These are phyloP conservation scores for Digitaria exilis DNA, from an alignment of 202 grass and related monocot species.

Conservation along the genomic window DNA sequence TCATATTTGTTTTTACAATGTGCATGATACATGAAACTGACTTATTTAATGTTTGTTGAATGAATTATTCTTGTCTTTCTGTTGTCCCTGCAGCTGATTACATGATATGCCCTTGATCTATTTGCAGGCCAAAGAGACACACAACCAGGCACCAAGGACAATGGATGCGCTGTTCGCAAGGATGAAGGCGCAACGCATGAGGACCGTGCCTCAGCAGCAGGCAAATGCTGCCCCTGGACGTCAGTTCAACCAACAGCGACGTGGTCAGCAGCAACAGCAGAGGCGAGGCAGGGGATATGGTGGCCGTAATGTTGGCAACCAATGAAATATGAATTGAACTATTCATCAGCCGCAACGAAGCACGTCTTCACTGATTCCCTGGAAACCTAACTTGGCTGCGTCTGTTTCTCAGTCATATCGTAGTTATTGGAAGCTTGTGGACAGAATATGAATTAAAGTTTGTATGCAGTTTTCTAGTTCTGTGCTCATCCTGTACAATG, in stretches of 20 bases:
- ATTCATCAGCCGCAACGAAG: neutral
- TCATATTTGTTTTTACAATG: neutral
- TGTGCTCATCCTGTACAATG: too few species aligned
- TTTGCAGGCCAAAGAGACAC: slow-evolving; percentile 43
- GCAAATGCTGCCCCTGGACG: slow-evolving; percentile 24
- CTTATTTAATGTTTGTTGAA: slow-evolving; percentile 1
- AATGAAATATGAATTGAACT: slow-evolving; percentile 35
- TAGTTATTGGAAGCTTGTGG: neutral
- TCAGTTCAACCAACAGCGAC: slow-evolving; percentile 48
- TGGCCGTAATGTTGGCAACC: slow-evolving; percentile 39
- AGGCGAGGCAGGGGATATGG: slow-evolving; percentile 49
- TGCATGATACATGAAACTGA: neutral
- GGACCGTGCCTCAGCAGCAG: slow-evolving; percentile 42
- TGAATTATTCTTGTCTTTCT: too few species aligned
- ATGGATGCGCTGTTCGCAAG: slow-evolving; percentile 83
- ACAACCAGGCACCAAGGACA: slow-evolving; percentile 57
- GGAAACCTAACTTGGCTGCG: slow-evolving; percentile 29
- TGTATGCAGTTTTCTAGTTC: slow-evolving; percentile 29
- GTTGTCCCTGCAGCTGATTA: neutral
- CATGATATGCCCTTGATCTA: neutral
- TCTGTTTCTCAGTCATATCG: neutral
- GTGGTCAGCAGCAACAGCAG: slow-evolving; percentile 42
- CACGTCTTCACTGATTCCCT: neutral
- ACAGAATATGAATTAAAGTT: slow-evolving; percentile 20
- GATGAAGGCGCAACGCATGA: slow-evolving; percentile 70